Conservation (phyloP, 176 grass and related monocot genomes). For the Oryza meyeriana region DNA sequence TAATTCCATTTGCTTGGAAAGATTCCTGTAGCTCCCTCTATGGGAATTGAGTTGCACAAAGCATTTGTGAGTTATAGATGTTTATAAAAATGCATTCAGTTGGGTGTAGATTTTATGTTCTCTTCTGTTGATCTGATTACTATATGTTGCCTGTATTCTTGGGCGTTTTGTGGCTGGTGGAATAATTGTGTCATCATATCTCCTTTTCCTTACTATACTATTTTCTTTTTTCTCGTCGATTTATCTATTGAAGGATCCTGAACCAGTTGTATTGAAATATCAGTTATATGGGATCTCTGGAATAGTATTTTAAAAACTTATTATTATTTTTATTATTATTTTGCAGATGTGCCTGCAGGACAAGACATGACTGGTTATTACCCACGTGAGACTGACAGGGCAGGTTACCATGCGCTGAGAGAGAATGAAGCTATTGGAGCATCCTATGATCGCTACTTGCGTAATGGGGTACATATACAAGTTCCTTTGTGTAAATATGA, state of each 20-base stretch:
- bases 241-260: neutral
- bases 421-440: slow-evolving; percentile 89
- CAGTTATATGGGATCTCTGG: neutral
- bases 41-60: neutral
- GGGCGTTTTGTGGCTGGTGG: neutral
- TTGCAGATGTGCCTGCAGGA: slow-evolving; percentile 65
- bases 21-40: neutral
- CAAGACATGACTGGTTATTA: slow-evolving; percentile 84
- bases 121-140: neutral
- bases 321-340: neutral
- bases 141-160: neutral
- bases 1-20: neutral
- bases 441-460: slow-evolving; percentile 95
- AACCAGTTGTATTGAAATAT: neutral
- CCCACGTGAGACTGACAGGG: slow-evolving; percentile 68
- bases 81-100: neutral
- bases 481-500: neutral
- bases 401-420: slow-evolving; percentile 68
- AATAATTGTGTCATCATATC: neutral
- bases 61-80: neutral
- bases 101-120: neutral
- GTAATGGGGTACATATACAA: slow-evolving; percentile 74
- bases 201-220: neutral
- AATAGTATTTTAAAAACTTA: neutral
- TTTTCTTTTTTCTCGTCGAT: neutral